Conservation (phyloP, 108 stramenopile species). For the Fragilaria crotonensis region DNA sequence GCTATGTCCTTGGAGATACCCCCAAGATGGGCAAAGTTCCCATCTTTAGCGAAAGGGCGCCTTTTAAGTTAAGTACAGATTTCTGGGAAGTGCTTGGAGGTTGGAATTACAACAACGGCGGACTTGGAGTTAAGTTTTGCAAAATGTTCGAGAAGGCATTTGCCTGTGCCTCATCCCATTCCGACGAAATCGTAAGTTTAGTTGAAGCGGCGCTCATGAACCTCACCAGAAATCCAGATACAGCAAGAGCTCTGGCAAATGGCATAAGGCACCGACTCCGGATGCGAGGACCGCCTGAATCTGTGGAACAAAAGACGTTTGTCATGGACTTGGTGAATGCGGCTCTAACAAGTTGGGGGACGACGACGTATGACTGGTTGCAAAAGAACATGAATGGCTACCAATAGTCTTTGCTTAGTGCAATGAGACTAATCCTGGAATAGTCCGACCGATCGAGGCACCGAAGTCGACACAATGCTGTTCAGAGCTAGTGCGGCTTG, state of each 20-base stretch:
- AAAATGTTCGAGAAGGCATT: constrained; percentile 85
- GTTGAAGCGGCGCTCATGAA: constrained; percentile 76
- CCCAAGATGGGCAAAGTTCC: constrained; percentile 91
- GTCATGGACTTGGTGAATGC: constrained; percentile 79
- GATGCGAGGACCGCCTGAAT: constrained; percentile 61
- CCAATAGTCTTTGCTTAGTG: too few relatives aligned
- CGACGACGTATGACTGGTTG: constrained; percentile 83
- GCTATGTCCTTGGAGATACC: constrained; percentile 91
- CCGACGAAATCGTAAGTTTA: constrained; percentile 70
- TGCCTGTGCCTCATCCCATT: constrained; percentile 58
- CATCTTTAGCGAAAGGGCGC: constrained; percentile 83
- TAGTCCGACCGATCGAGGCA: too few relatives aligned
- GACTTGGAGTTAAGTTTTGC: constrained; percentile 69
- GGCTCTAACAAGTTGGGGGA: constrained; percentile 79
- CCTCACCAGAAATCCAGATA: constrained; percentile 51
- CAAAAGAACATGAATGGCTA: constrained; percentile 92
- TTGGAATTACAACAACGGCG: constrained; percentile 63
- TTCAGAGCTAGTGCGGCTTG: too few relatives aligned
- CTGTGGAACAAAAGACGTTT: constrained; percentile 64
- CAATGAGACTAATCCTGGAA: too few relatives aligned
- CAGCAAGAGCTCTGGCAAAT: constrained; percentile 51
- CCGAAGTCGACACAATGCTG: too few relatives aligned
- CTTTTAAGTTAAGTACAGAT: constrained; percentile 88
- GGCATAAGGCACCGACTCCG: constrained; percentile 59
- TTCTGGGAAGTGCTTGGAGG: constrained; percentile 95